Percentiles rank a stretch among this genome's conserved stretches.
Evolutionary conservation across 2,329 filamentous ascomycete genomes (phyloP).

Genomic region (Alternaria postmessia): DNA sequence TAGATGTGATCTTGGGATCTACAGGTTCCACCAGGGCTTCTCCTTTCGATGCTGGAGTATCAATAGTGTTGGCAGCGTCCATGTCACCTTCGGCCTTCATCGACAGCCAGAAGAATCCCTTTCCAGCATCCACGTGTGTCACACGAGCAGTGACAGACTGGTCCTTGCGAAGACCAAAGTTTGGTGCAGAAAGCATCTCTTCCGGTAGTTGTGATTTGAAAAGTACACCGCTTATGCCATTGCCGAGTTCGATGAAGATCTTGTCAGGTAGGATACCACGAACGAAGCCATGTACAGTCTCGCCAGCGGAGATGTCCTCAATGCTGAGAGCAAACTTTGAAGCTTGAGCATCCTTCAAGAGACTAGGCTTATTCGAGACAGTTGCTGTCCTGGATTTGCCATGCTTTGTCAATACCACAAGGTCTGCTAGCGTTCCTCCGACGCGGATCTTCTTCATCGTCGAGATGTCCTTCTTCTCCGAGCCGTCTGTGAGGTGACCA

Average conservation of each 20-base stretch:
- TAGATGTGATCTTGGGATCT: constrained; percentile 68
- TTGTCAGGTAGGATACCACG: constrained; percentile 83
- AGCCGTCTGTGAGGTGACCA: constrained; percentile 86
- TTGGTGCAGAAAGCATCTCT: constrained; percentile 71
- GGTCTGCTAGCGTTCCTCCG: constrained; percentile 80
- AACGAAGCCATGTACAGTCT: constrained; percentile 78
- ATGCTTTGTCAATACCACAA: constrained; percentile 89
- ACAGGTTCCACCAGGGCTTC: constrained; percentile 65
- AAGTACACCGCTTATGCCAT: constrained; percentile 77
- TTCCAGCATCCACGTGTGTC: constrained; percentile 73
- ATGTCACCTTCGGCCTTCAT: constrained; percentile 61
- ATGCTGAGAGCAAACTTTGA: constrained; percentile 76
- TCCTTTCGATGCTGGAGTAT: constrained; percentile 40
- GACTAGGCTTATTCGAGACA: constrained; percentile 82
- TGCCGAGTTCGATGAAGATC: constrained; percentile 88
- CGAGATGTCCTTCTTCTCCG: constrained; percentile 76
- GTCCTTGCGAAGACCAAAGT: constrained; percentile 80
- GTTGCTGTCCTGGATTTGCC: constrained; percentile 77
- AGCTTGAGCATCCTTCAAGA: constrained; percentile 77
- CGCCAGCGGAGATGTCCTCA: constrained; percentile 74
- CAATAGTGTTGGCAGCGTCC: constrained; percentile 42
- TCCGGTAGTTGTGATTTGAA: constrained; percentile 79
- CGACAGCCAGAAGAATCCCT: constrained; percentile 73
- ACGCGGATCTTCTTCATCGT: constrained; percentile 82
- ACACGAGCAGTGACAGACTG: constrained; percentile 80